These are phyloP conservation scores for Plantago major DNA, from an alignment of 257 asterid species.

Conservation along the genomic window DNA sequence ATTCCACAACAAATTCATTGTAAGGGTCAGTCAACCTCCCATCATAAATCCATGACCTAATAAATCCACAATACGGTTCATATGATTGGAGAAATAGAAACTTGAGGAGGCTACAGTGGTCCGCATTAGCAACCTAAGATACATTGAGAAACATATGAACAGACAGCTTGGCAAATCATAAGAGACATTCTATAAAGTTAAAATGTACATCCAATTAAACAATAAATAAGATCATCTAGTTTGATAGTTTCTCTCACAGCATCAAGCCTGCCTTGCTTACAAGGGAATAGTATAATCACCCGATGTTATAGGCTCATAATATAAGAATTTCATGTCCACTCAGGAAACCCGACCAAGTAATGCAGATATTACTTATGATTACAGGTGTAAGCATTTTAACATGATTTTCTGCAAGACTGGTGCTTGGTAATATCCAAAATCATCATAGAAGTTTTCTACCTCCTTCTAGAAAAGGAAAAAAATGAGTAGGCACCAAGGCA, in stretches of 20 bases:
- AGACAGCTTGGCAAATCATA: constrained; percentile 17
- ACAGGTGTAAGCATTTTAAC: constrained; percentile 12
- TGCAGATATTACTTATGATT: background rate
- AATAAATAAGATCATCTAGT: constrained; percentile 2
- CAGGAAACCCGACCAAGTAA: background rate
- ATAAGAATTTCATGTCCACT: background rate
- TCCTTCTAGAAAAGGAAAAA: constrained; percentile 6
- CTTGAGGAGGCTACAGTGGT: constrained; percentile 70
- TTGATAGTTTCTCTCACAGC: constrained; percentile 8
- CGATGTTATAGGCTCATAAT: constrained; percentile 14
- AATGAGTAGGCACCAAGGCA: constrained; percentile 11
- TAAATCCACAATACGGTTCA: constrained; percentile 83
- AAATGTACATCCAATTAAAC: constrained; percentile 8
- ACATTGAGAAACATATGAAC: constrained; percentile 17
- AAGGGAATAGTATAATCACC: constrained; percentile 14
- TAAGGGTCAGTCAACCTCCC: constrained; percentile 79
- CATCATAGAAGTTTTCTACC: constrained; percentile 13
- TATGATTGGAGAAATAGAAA: constrained; percentile 78
- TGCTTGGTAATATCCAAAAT: background rate
- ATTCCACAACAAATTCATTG: constrained; percentile 76
- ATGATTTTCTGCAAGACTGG: constrained; percentile 12
- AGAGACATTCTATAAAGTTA: constrained; percentile 2
- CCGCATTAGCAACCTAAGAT: constrained; percentile 82
- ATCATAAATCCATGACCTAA: constrained; percentile 92
- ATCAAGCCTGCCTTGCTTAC: constrained; percentile 11